Base-by-base conservation (phyloP, 2,329 filamentous ascomycete species). In the Drechslera avenae region DNA sequence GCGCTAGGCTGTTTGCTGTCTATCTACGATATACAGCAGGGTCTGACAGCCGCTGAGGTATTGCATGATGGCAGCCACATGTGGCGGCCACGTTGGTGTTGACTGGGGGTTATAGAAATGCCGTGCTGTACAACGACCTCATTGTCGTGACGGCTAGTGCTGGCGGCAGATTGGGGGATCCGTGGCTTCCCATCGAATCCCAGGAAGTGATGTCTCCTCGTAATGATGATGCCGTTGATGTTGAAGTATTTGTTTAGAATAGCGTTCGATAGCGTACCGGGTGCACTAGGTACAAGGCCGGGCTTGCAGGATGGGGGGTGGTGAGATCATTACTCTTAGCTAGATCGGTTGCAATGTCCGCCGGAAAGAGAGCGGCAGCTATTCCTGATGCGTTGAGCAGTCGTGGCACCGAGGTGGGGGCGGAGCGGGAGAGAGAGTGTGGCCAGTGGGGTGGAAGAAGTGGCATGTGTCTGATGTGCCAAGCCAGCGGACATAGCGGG, bases 401-500 rank as follows among this genome's bases (percentile, higher is more conserved):
- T 28, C 26, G 34, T 31, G 26, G 32, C 16, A 17, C 12, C 10
- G 16, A 19, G 21, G 5, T 6, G 39, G 34, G 33, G 39, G 39
- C 18, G 34, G 39, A 26, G 50, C 30, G 50, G 39, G 33, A 8
- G 14, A 39, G 12, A 31, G 31, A 21, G n/a, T 23, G 39, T 5
- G 34, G 4, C n/a, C 19, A 32, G 28, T 26, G 43, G 43, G 49
- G 41, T 33, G 48, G 47, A 44, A 19, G 33, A 23, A 3, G 43
- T 7, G 34, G 17, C 9, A 32, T 21, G 21, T 16, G 7, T 9
- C 40, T 35, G 12, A 9, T 13, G 33, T 32, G 46, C 54, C 46
- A 50, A 51, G 48, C 45, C 21, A 31, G 46, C 45, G 55, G 55
- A 53, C 43, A 49, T 40, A 36, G 57, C 43, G 60, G 52, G 57